Conservation (phyloP, 305 asterid genomes). For the Rubia tinctorum region DNA sequence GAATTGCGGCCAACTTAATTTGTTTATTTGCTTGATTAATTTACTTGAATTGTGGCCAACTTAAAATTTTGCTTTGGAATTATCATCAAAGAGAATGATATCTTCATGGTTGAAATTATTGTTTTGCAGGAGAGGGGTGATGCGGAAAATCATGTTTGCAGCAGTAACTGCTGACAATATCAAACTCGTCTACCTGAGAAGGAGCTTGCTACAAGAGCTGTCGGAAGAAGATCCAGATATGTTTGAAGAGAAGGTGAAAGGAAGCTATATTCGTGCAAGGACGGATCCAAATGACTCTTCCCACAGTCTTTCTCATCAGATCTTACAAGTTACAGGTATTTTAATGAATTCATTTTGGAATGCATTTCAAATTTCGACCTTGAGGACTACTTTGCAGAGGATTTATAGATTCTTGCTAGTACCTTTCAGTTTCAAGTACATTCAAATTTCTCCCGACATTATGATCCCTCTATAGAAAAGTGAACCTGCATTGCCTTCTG, state of each 20-base stretch:
- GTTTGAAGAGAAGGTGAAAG: constrained; percentile 63
- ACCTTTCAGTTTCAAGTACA: neutral
- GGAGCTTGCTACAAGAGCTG: constrained; percentile 52
- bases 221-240: constrained; percentile 51
- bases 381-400: neutral
- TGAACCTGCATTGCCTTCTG: too few species aligned
- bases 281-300: constrained; percentile 42
- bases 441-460: too few species aligned
- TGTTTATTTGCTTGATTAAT: too few species aligned
- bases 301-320: constrained; percentile 48
- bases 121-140: constrained; percentile 57
- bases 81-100: too few species aligned
- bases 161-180: constrained; percentile 58
- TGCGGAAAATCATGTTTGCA: constrained; percentile 44
- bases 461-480: too few species aligned
- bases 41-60: too few species aligned
- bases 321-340: constrained; percentile 80
- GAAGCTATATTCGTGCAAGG: constrained; percentile 65
- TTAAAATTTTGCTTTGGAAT: too few species aligned
- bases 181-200: constrained; percentile 76
- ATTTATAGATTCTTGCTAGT: neutral
- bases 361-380: neutral
- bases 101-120: neutral
- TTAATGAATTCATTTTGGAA: neutral
- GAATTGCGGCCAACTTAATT: too few species aligned